Conservation (phyloP, 2,329 filamentous ascomycete genomes). For the Daldinia sp. region DNA sequence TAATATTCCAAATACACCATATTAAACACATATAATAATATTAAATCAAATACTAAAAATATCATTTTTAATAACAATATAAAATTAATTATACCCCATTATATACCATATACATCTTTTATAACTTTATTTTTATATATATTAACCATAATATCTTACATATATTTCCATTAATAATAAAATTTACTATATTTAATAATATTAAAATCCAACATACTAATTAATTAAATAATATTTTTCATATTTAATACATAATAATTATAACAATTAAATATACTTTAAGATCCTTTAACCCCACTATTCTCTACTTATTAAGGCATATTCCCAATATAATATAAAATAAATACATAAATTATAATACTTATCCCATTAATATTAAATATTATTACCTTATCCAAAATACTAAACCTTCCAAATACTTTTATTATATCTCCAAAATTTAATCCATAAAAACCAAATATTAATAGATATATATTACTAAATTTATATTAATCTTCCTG, state of each 20-base stretch:
- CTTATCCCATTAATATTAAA: neutral
- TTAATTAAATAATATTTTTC: neutral
- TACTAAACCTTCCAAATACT: neutral
- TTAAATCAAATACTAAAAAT: neutral
- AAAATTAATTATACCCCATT: neutral
- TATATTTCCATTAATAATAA: neutral
- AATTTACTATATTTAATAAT: neutral
- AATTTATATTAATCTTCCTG: neutral
- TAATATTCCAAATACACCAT: neutral
- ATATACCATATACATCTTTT: neutral
- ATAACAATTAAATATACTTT: neutral
- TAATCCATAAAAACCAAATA: neutral
- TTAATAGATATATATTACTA: neutral
- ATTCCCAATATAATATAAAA: neutral
- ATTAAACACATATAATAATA: neutral
- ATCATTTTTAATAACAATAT: neutral
- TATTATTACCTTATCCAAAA: neutral
- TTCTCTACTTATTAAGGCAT: neutral
- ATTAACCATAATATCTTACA: neutral
- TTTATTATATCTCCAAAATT: neutral
- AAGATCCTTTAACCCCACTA: neutral
- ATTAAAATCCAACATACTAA: neutral
- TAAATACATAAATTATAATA: neutral
- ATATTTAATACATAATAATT: neutral
- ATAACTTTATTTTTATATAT: neutral